Evolutionary conservation across 2,329 filamentous ascomycete genomes (phyloP), one percentile per base, ranked within the genome.

Genomic region (Hansfordia pulvinata): DNA sequence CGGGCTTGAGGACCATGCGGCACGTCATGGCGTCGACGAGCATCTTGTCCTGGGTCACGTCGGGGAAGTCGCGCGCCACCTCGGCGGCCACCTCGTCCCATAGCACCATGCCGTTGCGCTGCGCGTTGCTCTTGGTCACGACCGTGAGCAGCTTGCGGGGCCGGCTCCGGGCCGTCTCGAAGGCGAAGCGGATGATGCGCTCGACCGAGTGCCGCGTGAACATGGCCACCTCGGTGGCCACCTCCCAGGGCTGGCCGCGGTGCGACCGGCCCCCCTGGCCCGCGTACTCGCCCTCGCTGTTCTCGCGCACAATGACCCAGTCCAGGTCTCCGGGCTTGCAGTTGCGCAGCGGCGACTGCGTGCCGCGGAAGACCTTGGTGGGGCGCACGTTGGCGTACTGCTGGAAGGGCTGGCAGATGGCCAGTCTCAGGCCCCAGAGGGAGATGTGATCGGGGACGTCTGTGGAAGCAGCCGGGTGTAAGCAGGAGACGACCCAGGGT

Each of bases 331-430:
- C 64, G 0, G 56, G 49, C 34, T 54, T 48, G 40, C 65, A 52
- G 44, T 67, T 58, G 12, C 50, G 44, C 1, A 76, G 52, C 1
- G 71, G 70, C 0, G 69, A 73, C 29, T 64, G 52, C 0, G 66
- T 72, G 10, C 71, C 71, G 7, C 57, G 58, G 31, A 76, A 62
- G n/a, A 73, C 63, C 11, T 62, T 63, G 2, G 68, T 74, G 0
- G 72, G 74, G 3, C 73, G 62, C 0, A 77, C 67, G 32, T 78
- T 78, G 35, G 72, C 71, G 36, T 76, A 78, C 36, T 76, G 70
- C 37, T 76, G 72, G 35, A 77, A 55, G 4, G 64, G 58, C 32
- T 75, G 69, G 36, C 73, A 67, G 38, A 78, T 76, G 2, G 71
- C 69, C 2, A 78, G 55, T 26, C 73, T 66, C 10, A 77, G 55